Base-by-base conservation (phyloP, 768 basidiomycete species). In the Xerocomellus intermedius region DNA sequence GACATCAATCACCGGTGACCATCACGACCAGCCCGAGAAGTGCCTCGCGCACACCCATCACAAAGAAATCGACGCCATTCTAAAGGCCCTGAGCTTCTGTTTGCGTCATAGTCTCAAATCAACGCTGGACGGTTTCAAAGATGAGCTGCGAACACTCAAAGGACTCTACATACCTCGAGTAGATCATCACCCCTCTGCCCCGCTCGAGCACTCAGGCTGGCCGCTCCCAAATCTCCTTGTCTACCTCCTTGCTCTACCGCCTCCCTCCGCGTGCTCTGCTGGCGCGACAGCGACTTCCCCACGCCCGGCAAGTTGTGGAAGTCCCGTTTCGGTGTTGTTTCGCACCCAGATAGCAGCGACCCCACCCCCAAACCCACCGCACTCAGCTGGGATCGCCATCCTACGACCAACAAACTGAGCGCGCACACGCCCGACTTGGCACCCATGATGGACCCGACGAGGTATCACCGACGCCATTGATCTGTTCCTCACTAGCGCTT, bases 401-500 rank as follows among this genome's bases (percentile, higher is more conserved):
- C n/a, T n/a, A n/a, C n/a, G n/a, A n/a, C n/a, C n/a, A n/a, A n/a
- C n/a, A n/a, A n/a, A n/a, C n/a, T n/a, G n/a, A n/a, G n/a, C n/a
- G n/a, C 92, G 0, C 81, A 91, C 16, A 64, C 93, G 50, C 94
- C 95, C 0, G 94, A 98, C 73, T 71, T 99, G 17, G 94, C 89
- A 9, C 89, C 94, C 0, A 90, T 94, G 86, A 97, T 98, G 94
- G 95, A 98, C 70, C 97, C 96, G 0, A 75, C 79, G 5, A 79
- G 85, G 92, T 90, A 63, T 21, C 50, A 54, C 3, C 13, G 28
- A 39, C 3, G 2, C n/a, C 8, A 12, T n/a, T 10, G 7, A 5
- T 38, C 5, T 6, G 4, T 17, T 8, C 8, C 1, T 26, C n/a
- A n/a, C n/a, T n/a, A n/a, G n/a, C n/a, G n/a, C 3, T 9, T 24